phyloP scores from a whole-genome alignment of 129 eudicot genomes.

The Cynara cardunculus region DNA sequence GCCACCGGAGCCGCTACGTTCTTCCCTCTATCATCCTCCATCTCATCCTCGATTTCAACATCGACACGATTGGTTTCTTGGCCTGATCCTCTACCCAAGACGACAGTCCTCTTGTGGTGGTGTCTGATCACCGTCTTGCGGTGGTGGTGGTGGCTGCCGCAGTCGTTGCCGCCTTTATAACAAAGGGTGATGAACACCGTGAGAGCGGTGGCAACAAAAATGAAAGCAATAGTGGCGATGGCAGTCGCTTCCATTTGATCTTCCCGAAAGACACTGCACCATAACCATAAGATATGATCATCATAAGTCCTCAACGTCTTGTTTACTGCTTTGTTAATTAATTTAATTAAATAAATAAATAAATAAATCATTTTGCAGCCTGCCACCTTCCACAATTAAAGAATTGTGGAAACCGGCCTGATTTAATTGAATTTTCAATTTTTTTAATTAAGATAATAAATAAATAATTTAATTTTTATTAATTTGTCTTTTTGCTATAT shows the following conservation, averaged over 20 bases:
- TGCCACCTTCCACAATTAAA: not conserved
- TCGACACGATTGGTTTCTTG: slow-evolving; percentile 7
- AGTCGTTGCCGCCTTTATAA: slow-evolving; percentile 10
- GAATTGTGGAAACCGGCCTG: slow-evolving; percentile 1
- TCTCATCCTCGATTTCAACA: slow-evolving; percentile 11
- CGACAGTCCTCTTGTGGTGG: not conserved
- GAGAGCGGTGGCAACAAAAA: slow-evolving; percentile 17
- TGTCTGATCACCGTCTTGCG: not conserved
- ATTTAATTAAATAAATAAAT: not conserved
- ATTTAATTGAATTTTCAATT: not conserved
- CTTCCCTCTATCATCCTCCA: not conserved
- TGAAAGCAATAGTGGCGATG: slow-evolving; percentile 23
- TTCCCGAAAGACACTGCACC: not conserved
- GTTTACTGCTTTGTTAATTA: slow-evolving; percentile 1
- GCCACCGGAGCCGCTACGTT: not conserved
- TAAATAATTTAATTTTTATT: not conserved
- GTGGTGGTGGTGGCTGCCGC: not conserved
- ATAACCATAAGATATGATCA: not conserved
- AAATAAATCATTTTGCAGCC: slow-evolving; percentile 10
- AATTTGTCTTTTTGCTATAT: not conserved
- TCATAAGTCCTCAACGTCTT: slow-evolving; percentile 16
- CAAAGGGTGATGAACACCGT: slow-evolving; percentile 32
- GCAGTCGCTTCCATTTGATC: slow-evolving; percentile 25
- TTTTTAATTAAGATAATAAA: not conserved
- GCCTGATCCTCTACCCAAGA: not conserved